Evolutionary conservation across 805 yeast species (phyloP).

Genomic region (Ogataea salicorniae): DNA sequence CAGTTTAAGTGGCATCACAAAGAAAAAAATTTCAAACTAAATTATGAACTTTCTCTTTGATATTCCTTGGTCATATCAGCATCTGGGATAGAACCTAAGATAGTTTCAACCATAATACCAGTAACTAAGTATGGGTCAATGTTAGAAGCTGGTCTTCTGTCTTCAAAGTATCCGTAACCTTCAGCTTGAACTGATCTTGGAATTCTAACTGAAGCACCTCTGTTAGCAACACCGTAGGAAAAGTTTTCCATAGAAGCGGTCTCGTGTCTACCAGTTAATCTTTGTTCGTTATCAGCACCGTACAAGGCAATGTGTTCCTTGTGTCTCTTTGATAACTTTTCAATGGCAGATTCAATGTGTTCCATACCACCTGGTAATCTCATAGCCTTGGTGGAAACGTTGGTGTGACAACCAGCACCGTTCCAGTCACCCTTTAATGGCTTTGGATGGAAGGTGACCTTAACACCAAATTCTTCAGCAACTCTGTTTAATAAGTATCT

Average conservation of each 20-base stretch:
- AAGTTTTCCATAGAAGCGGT: constrained; percentile 90
- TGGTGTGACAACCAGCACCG: constrained; percentile 99
- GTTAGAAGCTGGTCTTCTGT: constrained; percentile 99
- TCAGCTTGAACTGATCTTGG: constrained; percentile 98
- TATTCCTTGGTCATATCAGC: constrained; percentile 92
- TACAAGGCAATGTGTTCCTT: constrained; percentile 91
- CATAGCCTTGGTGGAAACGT: constrained; percentile 90
- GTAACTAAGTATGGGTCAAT: constrained; percentile 98
- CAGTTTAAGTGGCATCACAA: background rate
- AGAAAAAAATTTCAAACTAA: background rate
- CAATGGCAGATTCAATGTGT: constrained; percentile 85
- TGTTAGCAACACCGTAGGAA: constrained; percentile 98
- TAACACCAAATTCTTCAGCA: constrained; percentile 98
- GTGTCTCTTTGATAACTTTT: constrained; percentile 93
- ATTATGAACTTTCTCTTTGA: constrained; percentile 56
- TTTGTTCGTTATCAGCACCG: constrained; percentile 91
- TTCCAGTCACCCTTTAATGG: constrained; percentile 99
- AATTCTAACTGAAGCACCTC: constrained; percentile 98
- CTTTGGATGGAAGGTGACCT: constrained; percentile 98
- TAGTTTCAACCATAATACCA: constrained; percentile 96
- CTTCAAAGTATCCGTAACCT: constrained; percentile 98
- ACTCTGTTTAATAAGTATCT: constrained; percentile 90
- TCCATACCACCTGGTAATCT: constrained; percentile 96
- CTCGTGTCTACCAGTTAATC: constrained; percentile 98
- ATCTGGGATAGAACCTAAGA: constrained; percentile 89